Base-by-base conservation (phyloP, 1,139 yeast species). In the Candida mesenterica region DNA sequence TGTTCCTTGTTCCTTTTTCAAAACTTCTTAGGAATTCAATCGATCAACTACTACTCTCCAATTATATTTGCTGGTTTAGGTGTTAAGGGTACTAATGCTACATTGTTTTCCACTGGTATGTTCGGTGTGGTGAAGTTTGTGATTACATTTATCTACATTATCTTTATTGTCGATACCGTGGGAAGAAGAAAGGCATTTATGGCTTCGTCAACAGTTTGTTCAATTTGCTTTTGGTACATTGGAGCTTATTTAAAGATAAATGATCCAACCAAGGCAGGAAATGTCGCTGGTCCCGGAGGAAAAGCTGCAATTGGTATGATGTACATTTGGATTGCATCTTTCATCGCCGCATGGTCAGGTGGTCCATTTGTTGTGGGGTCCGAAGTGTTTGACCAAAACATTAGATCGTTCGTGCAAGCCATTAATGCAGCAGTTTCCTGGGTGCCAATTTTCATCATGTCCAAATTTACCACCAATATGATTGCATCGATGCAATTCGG, bases 31-130 rank as follows among this genome's bases (percentile, higher is more conserved):
- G 75, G 75, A 17, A 65, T 68, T 43, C 75, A 67, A 52, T 62
- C 69, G 7, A 66, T 68, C 48, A 69, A 68, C 48, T 69, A 69
- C 46, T 69, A 69, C 50, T 65, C 74, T 8, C 74, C 75, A 14
- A 58, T 56, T 24, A 59, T 69, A 36, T 69, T 69, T 45, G 52
- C 57, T 29, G 59, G 62, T 23, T 55, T 68, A 42, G 72, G 72
- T 12, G 62, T 65, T 26, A 56, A 62, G 44, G 71, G 71, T 15
- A 62, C 67, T 4, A 62, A 61, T 38, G 59, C 69, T 15, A 55
- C 69, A 5, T 55, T 66, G 30, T 65, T 67, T 38, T 64, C 72
- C 19, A 65, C 72, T 2, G 73, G 73, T 23, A 55, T 65, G 62
- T 65, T 66, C 43, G 72, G 71, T 4, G 68, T 65, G 37, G 70